Percentiles rank a stretch among this genome's conserved stretches.
phyloP scores from a whole-genome alignment of 2,329 filamentous ascomycete genomes.

The Hymenoscyphus repandus region DNA sequence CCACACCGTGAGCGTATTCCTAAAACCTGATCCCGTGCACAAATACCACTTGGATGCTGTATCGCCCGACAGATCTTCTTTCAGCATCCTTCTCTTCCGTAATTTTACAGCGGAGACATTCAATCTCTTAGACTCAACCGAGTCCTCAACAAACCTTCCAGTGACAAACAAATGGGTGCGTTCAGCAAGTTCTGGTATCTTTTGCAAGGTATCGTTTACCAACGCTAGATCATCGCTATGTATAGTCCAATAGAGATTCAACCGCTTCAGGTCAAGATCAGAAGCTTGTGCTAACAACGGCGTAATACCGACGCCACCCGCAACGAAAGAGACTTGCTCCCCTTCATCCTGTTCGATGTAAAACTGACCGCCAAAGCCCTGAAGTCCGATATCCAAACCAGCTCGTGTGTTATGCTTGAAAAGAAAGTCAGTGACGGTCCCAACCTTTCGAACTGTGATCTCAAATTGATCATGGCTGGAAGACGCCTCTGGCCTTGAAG shows the following conservation, averaged over 20 bases:
- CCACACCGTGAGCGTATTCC: conserved; percentile 44
- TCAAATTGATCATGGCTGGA: conserved; percentile 45
- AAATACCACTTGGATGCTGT: conserved; percentile 48
- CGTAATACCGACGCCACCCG: conserved; percentile 79
- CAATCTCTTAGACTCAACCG: conserved; percentile 26
- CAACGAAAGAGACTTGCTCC: conserved; percentile 53
- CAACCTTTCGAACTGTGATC: conserved; percentile 66
- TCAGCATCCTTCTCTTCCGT: conserved; percentile 40
- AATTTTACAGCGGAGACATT: conserved; percentile 31
- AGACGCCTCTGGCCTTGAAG: conserved; percentile 35
- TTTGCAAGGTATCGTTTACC: conserved; percentile 52
- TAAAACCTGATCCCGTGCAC: conserved; percentile 48
- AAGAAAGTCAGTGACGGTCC: conserved; percentile 61
- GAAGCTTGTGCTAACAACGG: conserved; percentile 68
- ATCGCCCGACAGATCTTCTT: conserved; percentile 39
- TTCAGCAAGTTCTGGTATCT: conserved; percentile 44
- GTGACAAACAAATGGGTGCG: conserved; percentile 63
- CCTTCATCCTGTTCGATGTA: conserved; percentile 32
- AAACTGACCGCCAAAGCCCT: conserved; percentile 70
- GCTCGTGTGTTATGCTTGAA: conserved; percentile 49
- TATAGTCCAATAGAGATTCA: conserved; percentile 66
- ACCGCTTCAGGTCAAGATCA: conserved; percentile 39
- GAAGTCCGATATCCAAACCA: conserved; percentile 58
- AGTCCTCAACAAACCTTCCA: conserved; percentile 32
- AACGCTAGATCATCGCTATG: conserved; percentile 56